Evolutionary conservation across 768 basidiomycete genomes (phyloP).

Genomic region (Amanita rubescens): DNA sequence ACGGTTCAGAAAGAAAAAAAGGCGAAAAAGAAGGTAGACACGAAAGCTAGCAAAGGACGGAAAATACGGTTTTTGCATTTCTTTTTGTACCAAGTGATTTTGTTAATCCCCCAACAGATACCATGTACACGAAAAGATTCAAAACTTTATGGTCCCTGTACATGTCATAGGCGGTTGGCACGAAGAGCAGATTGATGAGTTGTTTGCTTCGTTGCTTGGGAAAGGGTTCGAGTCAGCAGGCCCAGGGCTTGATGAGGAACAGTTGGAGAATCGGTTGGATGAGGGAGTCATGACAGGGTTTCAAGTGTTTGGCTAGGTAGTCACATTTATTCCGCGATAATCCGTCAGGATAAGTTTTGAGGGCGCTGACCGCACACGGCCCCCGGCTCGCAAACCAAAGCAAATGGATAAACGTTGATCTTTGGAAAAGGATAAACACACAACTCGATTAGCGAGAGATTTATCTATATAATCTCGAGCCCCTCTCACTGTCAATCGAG

Average conservation of each 20-base stretch:
- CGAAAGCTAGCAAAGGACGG: constrained; percentile 91
- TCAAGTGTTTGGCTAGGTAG: not conserved
- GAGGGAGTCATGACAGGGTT: not conserved
- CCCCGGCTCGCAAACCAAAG: too few relatives aligned
- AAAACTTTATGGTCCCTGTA: constrained; percentile 95
- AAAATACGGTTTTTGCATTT: constrained; percentile 60
- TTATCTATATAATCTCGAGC: too few relatives aligned
- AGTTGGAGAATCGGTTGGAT: constrained; percentile 1
- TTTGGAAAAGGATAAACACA: too few relatives aligned
- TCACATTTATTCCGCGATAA: too few relatives aligned
- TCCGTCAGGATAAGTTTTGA: too few relatives aligned
- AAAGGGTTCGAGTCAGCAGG: constrained; percentile 62
- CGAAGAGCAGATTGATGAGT: constrained; percentile 92
- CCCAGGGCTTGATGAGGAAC: too few relatives aligned
- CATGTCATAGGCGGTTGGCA: constrained; percentile 71
- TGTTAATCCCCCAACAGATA: constrained; percentile 34
- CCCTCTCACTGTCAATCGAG: not conserved
- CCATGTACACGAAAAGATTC: constrained; percentile 91
- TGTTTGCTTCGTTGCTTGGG: constrained; percentile 85
- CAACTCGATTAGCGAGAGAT: too few relatives aligned
- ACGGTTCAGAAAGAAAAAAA: constrained; percentile 58
- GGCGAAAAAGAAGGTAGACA: constrained; percentile 85
- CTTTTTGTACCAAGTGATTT: not conserved
- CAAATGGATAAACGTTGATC: too few relatives aligned
- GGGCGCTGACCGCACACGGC: too few relatives aligned